Evolutionary conservation across 345 rosid genomes (phyloP), one percentile per base, ranked within the genome.

Genomic region (Balakata baccata): DNA sequence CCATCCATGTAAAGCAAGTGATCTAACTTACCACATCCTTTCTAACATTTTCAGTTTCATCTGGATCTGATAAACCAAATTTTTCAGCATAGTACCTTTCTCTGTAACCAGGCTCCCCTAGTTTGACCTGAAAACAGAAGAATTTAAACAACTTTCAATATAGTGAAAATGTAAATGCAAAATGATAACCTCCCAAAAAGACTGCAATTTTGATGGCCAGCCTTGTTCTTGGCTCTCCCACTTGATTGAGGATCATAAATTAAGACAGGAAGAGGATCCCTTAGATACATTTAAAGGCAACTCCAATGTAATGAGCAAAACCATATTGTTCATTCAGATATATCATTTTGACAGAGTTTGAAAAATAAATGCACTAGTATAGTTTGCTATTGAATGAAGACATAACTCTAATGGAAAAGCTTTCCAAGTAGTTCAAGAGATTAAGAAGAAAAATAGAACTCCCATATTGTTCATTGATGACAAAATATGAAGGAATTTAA

Each of bases 61-160:
- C 88, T 11, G 77, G 86, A 73, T 77, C 86, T 79, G 92, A 87
- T 29, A 87, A 23, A 25, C 77, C 84, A 80, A 91, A 90, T 78
- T 96, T 96, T 84, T 91, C 97, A 18, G 89, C 85, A 78, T 96
- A 96, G 74, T 96, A 96, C 80, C 98, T 87, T 74, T 93, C 92
- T 78, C 90, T 93, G 84, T 91, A 93, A 74, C 98, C 99, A 39
- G 98, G 95, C 80, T 96, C 96, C 69, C 99, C 98, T 59, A 96
- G 82, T 81, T 84, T 96, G 81, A 96, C 86, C 99, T 96, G 81
- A 75, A 11, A 29, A 29, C 34, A 29, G 34, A 29, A 69, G 18
- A 38, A 72, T 9, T 2, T 12, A 51, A 23, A 29, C 10, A 41
- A 51, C 71, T 56, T 51, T 43, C 23, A 64, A 13, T 11, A 34